These are phyloP conservation scores for Sambucus nigra DNA, from an alignment of 129 eudicot species.

Conservation along the genomic window DNA sequence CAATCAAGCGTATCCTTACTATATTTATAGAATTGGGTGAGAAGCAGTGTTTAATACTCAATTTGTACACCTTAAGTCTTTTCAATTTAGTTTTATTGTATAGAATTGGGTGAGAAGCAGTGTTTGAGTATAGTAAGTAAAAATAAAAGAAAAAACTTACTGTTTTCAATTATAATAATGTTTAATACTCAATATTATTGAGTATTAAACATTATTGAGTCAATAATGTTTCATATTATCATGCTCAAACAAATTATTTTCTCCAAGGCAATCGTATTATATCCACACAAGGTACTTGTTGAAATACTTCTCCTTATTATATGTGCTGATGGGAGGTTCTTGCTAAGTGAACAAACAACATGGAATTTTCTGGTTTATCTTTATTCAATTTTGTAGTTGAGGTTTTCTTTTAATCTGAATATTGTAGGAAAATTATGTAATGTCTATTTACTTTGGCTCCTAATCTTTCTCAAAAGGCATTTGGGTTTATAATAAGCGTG, in stretches of 20 bases:
- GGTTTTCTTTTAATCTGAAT: not conserved
- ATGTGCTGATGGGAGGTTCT: slow-evolving; percentile 2
- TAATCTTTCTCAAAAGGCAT: not conserved
- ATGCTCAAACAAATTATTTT: not conserved
- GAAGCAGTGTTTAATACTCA: too few species aligned
- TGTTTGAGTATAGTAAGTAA: too few species aligned
- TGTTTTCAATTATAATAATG: not conserved
- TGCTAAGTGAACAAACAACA: not conserved
- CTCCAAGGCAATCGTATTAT: not conserved
- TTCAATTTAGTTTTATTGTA: too few species aligned
- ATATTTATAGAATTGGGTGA: too few species aligned
- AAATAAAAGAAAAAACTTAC: too few species aligned
- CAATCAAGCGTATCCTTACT: too few species aligned
- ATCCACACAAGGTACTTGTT: slow-evolving; percentile 1
- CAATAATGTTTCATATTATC: too few species aligned
- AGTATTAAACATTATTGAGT: too few species aligned
- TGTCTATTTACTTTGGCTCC: not conserved
- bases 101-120: too few species aligned
- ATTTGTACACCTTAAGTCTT: too few species aligned
- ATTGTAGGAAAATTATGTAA: not conserved
- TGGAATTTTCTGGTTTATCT: not conserved
- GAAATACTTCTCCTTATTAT: not conserved
- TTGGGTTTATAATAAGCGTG: not conserved
- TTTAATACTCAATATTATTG: not conserved
- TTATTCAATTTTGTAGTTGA: not conserved